These are phyloP conservation scores for Elsinoe australis DNA, from an alignment of 2,329 filamentous ascomycete genomes.

Conservation along the genomic window DNA sequence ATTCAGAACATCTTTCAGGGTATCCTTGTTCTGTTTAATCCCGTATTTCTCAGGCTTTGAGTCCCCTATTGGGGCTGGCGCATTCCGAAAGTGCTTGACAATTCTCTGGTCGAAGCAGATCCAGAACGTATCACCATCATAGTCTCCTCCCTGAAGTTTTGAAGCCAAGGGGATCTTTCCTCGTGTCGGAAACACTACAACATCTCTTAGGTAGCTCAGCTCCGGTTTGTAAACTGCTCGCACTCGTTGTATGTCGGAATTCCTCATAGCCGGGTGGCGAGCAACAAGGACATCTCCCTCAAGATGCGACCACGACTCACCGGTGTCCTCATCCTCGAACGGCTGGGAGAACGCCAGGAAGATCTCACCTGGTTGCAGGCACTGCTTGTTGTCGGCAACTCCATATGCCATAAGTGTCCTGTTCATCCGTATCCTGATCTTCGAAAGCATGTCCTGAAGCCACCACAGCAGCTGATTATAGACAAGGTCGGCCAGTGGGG, in stretches of 20 bases:
- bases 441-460: slow-evolving; percentile 42
- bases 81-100: slow-evolving; percentile 59
- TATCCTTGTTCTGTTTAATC: slow-evolving; percentile 44
- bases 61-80: slow-evolving; percentile 39
- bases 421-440: slow-evolving; percentile 17
- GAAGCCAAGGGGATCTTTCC: slow-evolving; percentile 58
- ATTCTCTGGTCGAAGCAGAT: slow-evolving; percentile 64
- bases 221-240: slow-evolving; percentile 46
- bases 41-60: slow-evolving; percentile 45
- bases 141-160: slow-evolving; percentile 70
- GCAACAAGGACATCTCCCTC: slow-evolving; percentile 59
- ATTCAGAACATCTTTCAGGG: slow-evolving; percentile 41
- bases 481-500: slow-evolving; percentile 30
- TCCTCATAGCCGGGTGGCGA: slow-evolving; percentile 60
- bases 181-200: slow-evolving; percentile 65
- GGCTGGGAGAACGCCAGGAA: slow-evolving; percentile 58
- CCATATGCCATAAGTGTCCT: slow-evolving; percentile 58
- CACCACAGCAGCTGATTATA: slow-evolving; percentile 44
- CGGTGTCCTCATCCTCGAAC: slow-evolving; percentile 49
- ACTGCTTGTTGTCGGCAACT: slow-evolving; percentile 57
- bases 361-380: slow-evolving; percentile 57
- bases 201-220: slow-evolving; percentile 63
- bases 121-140: slow-evolving; percentile 71
- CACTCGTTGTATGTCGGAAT: slow-evolving; percentile 62
- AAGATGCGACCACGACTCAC: slow-evolving; percentile 48